Percentiles rank a stretch among this genome's conserved stretches.
Conservation (phyloP, 495 filamentous ascomycete species). For the Cudoniella acicularis region DNA sequence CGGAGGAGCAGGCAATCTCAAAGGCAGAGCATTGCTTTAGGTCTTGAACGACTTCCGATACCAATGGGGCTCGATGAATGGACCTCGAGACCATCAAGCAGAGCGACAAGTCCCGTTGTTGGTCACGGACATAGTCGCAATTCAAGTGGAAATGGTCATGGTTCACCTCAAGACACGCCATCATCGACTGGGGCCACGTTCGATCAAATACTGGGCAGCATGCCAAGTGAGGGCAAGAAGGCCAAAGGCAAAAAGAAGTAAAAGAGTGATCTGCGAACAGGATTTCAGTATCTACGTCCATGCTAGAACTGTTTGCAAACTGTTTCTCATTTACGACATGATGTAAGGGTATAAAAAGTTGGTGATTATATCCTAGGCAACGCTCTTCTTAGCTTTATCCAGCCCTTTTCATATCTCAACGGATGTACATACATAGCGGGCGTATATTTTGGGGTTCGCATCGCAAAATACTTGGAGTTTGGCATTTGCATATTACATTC, state of each 20-base stretch:
- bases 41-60: constrained; percentile 22
- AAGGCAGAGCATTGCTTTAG: constrained; percentile 21
- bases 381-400: no score
- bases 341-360: no score
- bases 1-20: constrained; percentile 8
- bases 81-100: neutral
- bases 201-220: constrained; percentile 59
- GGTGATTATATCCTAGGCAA: no score
- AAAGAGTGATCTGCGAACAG: no score
- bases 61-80: neutral
- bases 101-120: neutral
- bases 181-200: constrained; percentile 48
- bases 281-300: no score
- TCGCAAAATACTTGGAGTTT: no score
- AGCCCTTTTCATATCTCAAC: no score
- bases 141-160: neutral
- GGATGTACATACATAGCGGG: no score
- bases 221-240: constrained; percentile 40
- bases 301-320: no score
- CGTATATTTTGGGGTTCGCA: no score
- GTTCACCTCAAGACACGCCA: neutral
- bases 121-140: neutral
- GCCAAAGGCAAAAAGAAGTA: constrained; percentile 35
- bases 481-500: no score
- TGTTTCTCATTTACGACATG: no score